phyloP scores from a whole-genome alignment of 345 rosid species.

The Hibiscus mutabilis region DNA sequence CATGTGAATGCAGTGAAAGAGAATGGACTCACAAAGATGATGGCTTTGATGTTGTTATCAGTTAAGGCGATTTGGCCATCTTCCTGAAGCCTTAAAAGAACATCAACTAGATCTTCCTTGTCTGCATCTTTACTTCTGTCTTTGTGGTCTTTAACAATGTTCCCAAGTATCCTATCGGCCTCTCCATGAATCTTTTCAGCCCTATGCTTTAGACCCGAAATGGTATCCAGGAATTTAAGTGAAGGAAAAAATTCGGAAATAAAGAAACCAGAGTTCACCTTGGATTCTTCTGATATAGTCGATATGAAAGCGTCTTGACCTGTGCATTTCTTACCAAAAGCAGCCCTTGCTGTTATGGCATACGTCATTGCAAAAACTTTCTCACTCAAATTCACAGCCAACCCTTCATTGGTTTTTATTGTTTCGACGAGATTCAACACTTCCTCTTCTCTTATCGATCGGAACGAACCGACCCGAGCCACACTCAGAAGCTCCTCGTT shows the following conservation, averaged over 20 bases:
- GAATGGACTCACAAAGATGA: neutral
- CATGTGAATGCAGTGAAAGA: neutral
- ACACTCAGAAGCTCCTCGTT: neutral
- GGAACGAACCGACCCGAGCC: neutral
- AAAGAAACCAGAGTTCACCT: neutral
- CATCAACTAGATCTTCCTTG: neutral
- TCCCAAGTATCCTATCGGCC: neutral
- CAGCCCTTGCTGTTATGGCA: neutral
- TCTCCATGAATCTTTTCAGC: neutral
- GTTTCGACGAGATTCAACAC: neutral
- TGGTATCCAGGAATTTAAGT: neutral
- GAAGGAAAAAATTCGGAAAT: neutral
- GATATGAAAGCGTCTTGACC: neutral
- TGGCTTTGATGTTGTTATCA: neutral
- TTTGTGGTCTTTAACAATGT: neutral
- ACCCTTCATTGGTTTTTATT: neutral
- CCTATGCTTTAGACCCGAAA: neutral
- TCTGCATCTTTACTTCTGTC: neutral
- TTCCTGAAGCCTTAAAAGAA: neutral
- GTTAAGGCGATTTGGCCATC: neutral
- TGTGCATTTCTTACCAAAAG: neutral
- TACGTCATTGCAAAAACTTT: neutral
- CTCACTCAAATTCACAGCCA: neutral
- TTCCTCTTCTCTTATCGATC: conserved; percentile 3
- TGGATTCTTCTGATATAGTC: neutral